A percentile compares a stretch with the other conserved stretches of the same genome.
These are phyloP conservation scores for Saprolegnia diclina DNA, from an alignment of 352 stramenopile genomes.

Conservation along the genomic window DNA sequence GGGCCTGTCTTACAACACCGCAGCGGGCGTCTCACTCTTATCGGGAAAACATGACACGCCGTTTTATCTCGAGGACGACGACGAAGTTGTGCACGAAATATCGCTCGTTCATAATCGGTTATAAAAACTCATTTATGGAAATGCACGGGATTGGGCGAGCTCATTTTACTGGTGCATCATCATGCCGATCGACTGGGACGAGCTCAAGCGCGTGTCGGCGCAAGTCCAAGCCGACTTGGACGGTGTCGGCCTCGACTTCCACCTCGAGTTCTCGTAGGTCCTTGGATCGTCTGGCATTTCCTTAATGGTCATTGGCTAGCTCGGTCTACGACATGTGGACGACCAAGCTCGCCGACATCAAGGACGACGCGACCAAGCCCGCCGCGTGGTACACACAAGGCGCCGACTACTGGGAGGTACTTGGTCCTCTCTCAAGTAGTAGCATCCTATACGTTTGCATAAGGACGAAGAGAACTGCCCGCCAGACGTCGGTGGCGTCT, in stretches of 20 bases:
- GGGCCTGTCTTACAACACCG: too few relatives aligned
- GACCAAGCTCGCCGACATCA: slow-evolving; percentile 43
- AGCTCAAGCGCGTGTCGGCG: slow-evolving; percentile 42
- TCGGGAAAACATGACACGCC: too few relatives aligned
- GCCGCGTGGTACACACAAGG: slow-evolving; percentile 62
- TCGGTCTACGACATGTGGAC: slow-evolving; percentile 75
- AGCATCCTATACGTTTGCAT: slow-evolving; percentile 29
- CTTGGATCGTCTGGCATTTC: background rate
- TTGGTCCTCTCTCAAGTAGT: background rate
- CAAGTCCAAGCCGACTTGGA: slow-evolving; percentile 64
- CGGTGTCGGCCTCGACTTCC: slow-evolving; percentile 43
- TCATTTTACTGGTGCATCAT: slow-evolving; percentile 12
- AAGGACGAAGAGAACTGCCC: slow-evolving; percentile 89
- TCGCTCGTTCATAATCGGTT: too few relatives aligned
- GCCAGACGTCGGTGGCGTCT: slow-evolving; percentile 89
- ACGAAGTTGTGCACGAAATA: too few relatives aligned
- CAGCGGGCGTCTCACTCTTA: too few relatives aligned
- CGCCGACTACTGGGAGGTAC: slow-evolving; percentile 64
- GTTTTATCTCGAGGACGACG: too few relatives aligned
- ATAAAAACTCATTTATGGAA: background rate
- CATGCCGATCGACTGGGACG: slow-evolving; percentile 47
- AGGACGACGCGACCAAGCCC: slow-evolving; percentile 28
- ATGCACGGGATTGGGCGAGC: background rate
- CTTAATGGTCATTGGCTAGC: slow-evolving; percentile 29
- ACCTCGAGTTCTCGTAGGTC: slow-evolving; percentile 57